Percentiles rank a stretch among this genome's conserved stretches.
These are phyloP conservation scores for Solanum chmielewskii DNA, from an alignment of 257 asterid species.

Conservation along the genomic window DNA sequence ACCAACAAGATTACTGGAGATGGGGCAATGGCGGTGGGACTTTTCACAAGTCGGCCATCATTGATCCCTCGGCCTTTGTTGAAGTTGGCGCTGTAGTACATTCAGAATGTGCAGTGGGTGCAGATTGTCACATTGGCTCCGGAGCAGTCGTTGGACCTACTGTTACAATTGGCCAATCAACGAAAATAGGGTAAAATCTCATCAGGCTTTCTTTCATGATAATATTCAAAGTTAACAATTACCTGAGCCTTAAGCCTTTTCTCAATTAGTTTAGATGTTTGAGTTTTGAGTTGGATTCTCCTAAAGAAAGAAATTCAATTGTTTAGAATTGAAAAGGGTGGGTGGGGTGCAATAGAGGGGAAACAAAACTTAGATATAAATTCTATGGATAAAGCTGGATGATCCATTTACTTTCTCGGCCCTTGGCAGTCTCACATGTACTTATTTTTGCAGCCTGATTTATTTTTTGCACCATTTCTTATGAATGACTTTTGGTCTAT, in stretches of 20 bases:
- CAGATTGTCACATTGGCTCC: conserved; percentile 52
- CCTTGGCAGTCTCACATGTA: neutral
- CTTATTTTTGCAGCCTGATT: neutral
- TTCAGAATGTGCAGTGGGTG: conserved; percentile 49
- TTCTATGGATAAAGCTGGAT: neutral
- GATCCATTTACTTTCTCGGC: neutral
- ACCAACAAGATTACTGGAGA: conserved; percentile 31
- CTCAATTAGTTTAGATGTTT: neutral
- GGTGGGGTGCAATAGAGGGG: neutral
- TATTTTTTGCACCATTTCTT: neutral
- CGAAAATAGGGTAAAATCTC: conserved; percentile 60
- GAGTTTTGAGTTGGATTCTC: neutral
- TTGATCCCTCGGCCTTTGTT: conserved; percentile 68
- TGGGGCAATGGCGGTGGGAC: conserved; percentile 84
- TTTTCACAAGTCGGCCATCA: conserved; percentile 50
- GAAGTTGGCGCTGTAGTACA: conserved; percentile 70
- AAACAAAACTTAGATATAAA: neutral
- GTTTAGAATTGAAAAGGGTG: neutral
- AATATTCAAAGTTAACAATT: too few relatives aligned
- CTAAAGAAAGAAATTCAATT: neutral
- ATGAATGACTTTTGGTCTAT: neutral
- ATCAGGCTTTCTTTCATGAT: neutral
- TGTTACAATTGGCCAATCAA: conserved; percentile 64
- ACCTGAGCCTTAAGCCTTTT: neutral
- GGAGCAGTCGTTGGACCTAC: conserved; percentile 75